These are phyloP conservation scores for Limtongozyma cylindracea DNA, from an alignment of 805 yeast species.

Conservation along the genomic window DNA sequence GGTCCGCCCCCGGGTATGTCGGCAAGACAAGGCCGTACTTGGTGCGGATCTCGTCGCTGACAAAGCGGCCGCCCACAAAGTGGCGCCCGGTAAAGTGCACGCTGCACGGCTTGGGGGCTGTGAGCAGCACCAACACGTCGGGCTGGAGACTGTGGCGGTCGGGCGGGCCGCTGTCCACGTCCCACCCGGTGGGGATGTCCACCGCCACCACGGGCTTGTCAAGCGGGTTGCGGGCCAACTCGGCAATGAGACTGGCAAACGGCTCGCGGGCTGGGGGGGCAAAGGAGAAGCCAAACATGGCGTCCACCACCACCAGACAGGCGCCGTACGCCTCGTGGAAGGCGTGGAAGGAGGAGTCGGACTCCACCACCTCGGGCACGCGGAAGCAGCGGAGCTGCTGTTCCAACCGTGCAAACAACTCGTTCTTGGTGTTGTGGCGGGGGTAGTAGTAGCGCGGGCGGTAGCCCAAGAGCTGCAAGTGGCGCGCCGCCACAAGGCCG, in stretches of 20 bases:
- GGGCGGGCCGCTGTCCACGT: constrained; percentile 55
- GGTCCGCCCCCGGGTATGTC: no score
- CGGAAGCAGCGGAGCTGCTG: constrained; percentile 42
- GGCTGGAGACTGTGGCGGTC: constrained; percentile 42
- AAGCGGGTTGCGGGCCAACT: constrained; percentile 9
- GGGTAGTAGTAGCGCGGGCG: constrained; percentile 65
- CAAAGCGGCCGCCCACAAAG: constrained; percentile 80
- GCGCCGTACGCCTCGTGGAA: no score
- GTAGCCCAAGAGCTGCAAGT: constrained; percentile 58
- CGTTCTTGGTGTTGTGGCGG: constrained; percentile 26
- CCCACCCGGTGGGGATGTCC: constrained; percentile 95
- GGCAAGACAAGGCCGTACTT: no score
- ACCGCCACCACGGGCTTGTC: constrained; percentile 46
- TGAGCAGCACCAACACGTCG: constrained; percentile 47
- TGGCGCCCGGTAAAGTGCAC: constrained; percentile 25
- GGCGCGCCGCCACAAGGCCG: constrained; percentile 89
- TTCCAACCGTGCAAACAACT: no score
- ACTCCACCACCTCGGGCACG: constrained; percentile 21
- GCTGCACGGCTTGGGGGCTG: constrained; percentile 89
- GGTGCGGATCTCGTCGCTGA: constrained; percentile 36
- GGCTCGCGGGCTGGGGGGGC: constrained; percentile 72
- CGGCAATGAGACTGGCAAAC: constrained; percentile 19
- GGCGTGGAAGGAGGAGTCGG: no score
- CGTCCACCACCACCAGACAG: constrained; percentile 38
- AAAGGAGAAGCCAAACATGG: constrained; percentile 86